Evolutionary conservation across 495 filamentous ascomycete species (phyloP).

Genomic region (Hypoxylon lienhwacheense): DNA sequence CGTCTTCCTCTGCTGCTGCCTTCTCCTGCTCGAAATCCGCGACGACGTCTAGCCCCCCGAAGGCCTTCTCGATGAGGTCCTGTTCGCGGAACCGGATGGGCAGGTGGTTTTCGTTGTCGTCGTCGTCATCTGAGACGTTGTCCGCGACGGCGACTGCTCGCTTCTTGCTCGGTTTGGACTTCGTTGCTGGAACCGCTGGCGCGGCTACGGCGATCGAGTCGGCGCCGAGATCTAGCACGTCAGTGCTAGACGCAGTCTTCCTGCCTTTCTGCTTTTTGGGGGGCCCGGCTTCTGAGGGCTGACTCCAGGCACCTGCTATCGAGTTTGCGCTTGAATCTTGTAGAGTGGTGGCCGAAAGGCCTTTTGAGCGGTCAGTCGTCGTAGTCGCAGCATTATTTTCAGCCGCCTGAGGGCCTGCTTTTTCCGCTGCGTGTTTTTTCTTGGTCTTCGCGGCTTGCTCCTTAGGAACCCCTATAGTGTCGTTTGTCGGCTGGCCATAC

Average conservation of each 20-base stretch:
- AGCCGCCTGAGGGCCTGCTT: constrained; percentile 24
- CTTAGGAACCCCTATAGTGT: constrained; percentile 27
- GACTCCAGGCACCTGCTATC: constrained; percentile 37
- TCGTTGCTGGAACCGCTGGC: constrained; percentile 20
- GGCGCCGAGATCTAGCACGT: constrained; percentile 32
- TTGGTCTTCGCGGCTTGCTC: constrained; percentile 22
- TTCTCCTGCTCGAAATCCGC: constrained; percentile 83
- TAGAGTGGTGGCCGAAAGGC: constrained; percentile 21
- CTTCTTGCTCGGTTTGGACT: constrained; percentile 32
- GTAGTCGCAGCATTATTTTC: constrained; percentile 25
- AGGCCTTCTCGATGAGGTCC: constrained; percentile 79
- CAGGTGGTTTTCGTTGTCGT: constrained; percentile 55
- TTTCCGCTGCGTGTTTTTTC: constrained; percentile 37
- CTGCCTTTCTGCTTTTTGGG: constrained; percentile 35
- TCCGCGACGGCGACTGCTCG: constrained; percentile 33
- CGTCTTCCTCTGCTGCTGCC: constrained; percentile 66
- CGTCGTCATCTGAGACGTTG: constrained; percentile 59
- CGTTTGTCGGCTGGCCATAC: constrained; percentile 55
- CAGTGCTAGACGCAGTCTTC: constrained; percentile 25
- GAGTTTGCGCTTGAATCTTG: constrained; percentile 24
- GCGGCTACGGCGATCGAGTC: constrained; percentile 37
- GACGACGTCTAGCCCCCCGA: constrained; percentile 88
- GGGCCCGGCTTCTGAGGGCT: constrained; percentile 19
- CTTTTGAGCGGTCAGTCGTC: constrained; percentile 27
- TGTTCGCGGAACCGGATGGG: constrained; percentile 74